Base-by-base conservation (phyloP, 257 asterid species). In the Solanum piurae region DNA sequence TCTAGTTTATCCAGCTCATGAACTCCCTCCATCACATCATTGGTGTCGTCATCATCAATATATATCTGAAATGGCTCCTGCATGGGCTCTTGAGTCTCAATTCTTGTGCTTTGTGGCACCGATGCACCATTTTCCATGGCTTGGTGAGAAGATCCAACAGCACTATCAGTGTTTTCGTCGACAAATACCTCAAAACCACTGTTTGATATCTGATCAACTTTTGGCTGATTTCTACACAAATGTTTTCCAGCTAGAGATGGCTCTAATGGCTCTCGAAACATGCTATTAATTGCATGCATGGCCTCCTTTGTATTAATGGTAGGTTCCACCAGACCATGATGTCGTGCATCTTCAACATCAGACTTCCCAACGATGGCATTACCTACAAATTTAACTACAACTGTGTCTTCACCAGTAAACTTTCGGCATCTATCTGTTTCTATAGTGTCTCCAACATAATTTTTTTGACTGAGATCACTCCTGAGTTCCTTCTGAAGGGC, bases 271-370 rank as follows among this genome's bases (percentile, higher is more conserved):
- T 94, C 95, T 34, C 86, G 89, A 87, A 95, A 96, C 99, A 96
- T 96, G 93, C 90, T 90, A 89, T 95, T 93, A 86, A 95, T 94
- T 55, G 96, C 97, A 90, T 94, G 90, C 93, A 95, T 95, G 85
- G 98, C 98, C 90, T 94, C 98, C 92, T 90, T 96, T 25, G 98
- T 96, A 91, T 95, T 95, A 83, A 94, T 84, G 37, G 98, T 96
- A 72, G 98, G 98, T 87, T 96, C 99, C 92, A 96, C 94, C 37
- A 96, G 95, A 84, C 98, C 98, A 71, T 95, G 98, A 95, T 96
- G 99, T 8, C 97, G 91, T 88, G 96, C 93, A 89, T 96, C 96
- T 92, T 96, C 98, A 66, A 94, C 89, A 27, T 86, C 88, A 49
- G 99, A 93, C 89, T 90, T 94, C 88, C 98, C 98, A 87, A 91